phyloP scores from a whole-genome alignment of 139 green algal genomes.

The Bryopsis sp. region DNA sequence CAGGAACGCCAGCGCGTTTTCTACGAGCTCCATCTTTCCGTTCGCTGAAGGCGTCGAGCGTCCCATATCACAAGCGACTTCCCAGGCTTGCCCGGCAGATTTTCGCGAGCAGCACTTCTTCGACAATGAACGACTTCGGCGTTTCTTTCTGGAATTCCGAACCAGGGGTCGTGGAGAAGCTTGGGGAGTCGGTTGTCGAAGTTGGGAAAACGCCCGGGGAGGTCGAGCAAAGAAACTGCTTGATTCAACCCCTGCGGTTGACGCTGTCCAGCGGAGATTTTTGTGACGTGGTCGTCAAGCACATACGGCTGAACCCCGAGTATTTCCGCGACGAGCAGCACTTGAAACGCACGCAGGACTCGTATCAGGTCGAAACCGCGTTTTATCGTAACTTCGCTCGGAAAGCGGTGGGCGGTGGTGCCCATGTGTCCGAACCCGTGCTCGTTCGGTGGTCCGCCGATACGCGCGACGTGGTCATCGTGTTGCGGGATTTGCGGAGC shows the following conservation, averaged over 20 bases:
- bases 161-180: neutral
- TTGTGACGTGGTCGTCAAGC: neutral
- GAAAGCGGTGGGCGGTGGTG: neutral
- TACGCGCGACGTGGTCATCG: neutral
- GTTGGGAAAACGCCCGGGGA: neutral
- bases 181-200: neutral
- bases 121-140: too few relatives aligned
- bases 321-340: neutral
- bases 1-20: too few relatives aligned
- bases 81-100: too few relatives aligned
- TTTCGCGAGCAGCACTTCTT: too few relatives aligned
- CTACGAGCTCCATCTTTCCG: too few relatives aligned
- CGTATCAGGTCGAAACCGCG: constrained; percentile 7
- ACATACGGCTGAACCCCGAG: neutral
- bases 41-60: too few relatives aligned
- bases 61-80: too few relatives aligned
- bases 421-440: neutral
- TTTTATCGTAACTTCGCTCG: neutral
- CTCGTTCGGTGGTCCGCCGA: neutral
- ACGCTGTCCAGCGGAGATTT: neutral
- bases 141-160: constrained; percentile 6
- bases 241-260: neutral
- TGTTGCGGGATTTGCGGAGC: neutral
- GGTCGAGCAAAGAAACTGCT: neutral
- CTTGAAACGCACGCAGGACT: neutral